phyloP scores from a whole-genome alignment of 306 rosid species.

The Mucuna pruriens region DNA sequence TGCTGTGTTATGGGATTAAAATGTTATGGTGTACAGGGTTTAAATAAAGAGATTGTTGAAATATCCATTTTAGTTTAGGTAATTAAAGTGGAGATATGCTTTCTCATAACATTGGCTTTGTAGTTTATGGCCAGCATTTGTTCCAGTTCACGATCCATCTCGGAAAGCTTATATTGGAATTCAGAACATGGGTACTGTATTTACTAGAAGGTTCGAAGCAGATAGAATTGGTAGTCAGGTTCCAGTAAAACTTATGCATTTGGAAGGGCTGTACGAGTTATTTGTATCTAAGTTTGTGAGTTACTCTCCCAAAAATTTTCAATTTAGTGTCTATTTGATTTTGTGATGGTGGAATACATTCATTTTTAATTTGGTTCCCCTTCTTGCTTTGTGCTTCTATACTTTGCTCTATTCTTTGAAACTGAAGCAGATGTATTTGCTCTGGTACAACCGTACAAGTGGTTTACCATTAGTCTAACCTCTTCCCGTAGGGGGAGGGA shows the following conservation, averaged over 20 bases:
- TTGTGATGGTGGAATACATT: constrained; percentile 27
- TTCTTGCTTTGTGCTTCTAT: constrained; percentile 31
- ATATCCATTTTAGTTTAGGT: constrained; percentile 18
- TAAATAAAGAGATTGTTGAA: constrained; percentile 2
- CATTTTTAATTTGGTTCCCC: constrained; percentile 30
- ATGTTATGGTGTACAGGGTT: neutral
- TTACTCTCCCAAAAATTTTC: constrained; percentile 35
- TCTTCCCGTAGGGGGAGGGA: neutral
- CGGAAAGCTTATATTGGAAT: constrained; percentile 95
- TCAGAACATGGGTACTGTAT: constrained; percentile 97
- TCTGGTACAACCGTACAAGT: constrained; percentile 21
- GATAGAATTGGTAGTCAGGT: constrained; percentile 91
- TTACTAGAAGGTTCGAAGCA: constrained; percentile 95
- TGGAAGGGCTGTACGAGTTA: constrained; percentile 93
- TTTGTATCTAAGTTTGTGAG: constrained; percentile 95
- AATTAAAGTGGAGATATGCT: constrained; percentile 31
- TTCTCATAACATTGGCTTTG: constrained; percentile 40
- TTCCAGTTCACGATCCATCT: constrained; percentile 94
- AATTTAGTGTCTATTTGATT: constrained; percentile 25
- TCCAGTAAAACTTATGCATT: constrained; percentile 88
- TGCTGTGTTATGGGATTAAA: neutral
- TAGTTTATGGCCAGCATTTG: constrained; percentile 99
- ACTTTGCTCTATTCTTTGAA: constrained; percentile 29
- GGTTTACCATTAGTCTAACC: constrained; percentile 26
- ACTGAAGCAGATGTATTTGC: constrained; percentile 25